A percentile compares a stretch with the other conserved stretches of the same genome.
Conservation (phyloP, 805 yeast genomes). For the Pichia scutulata region DNA sequence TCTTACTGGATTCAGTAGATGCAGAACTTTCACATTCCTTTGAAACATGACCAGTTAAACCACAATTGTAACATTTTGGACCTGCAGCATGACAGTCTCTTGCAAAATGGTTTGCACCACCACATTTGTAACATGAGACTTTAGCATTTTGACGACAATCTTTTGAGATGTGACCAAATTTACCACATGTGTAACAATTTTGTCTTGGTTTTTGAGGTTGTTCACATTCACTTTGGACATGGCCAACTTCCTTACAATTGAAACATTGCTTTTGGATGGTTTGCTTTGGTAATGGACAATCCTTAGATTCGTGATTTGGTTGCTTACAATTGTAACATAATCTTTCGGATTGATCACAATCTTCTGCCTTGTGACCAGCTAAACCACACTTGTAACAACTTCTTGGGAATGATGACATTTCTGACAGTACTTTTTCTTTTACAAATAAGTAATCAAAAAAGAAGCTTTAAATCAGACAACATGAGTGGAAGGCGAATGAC, state of each 20-base stretch:
- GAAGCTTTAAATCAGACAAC: background rate
- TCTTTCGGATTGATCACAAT: slow-evolving; percentile 77
- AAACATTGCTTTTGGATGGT: slow-evolving; percentile 82
- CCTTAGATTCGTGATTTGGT: slow-evolving; percentile 84
- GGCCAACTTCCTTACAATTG: slow-evolving; percentile 89
- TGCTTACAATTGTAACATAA: slow-evolving; percentile 88
- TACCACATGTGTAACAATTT: slow-evolving; percentile 75
- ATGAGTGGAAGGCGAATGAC: background rate
- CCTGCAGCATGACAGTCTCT: slow-evolving; percentile 71
- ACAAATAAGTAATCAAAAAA: background rate
- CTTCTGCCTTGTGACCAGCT: slow-evolving; percentile 84
- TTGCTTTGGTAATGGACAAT: slow-evolving; percentile 84
- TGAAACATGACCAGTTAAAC: slow-evolving; percentile 82
- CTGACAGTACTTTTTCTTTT: too few species aligned
- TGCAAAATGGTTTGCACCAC: slow-evolving; percentile 90
- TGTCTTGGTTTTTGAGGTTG: slow-evolving; percentile 46
- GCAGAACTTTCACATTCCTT: slow-evolving; percentile 58
- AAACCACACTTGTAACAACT: slow-evolving; percentile 91
- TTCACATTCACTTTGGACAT: slow-evolving; percentile 79
- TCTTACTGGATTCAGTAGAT: slow-evolving; percentile 37
- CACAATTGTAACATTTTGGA: slow-evolving; percentile 85
- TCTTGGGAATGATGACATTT: slow-evolving; percentile 37
- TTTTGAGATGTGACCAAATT: slow-evolving; percentile 76
- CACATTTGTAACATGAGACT: slow-evolving; percentile 80
- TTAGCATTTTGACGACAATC: slow-evolving; percentile 42